Conservation (phyloP, 345 rosid species). For the Eucalyptus pauciflora region DNA sequence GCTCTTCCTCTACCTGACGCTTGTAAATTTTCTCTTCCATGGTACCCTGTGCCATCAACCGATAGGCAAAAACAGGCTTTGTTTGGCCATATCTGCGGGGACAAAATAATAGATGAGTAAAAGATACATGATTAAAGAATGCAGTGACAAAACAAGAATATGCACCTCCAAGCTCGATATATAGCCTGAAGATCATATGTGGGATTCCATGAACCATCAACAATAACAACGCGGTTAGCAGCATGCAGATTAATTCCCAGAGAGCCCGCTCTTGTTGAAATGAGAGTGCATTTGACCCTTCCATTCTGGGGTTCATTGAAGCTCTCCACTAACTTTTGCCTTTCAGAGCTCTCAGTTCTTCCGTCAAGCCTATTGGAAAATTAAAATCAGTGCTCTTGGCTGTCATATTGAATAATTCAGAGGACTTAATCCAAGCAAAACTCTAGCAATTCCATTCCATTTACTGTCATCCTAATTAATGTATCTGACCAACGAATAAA, state of each 20-base stretch:
- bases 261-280: constrained; percentile 97
- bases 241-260: constrained; percentile 96
- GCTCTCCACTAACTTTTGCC: constrained; percentile 90
- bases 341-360: constrained; percentile 92
- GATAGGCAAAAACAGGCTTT: constrained; percentile 95
- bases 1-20: constrained; percentile 60
- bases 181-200: constrained; percentile 99
- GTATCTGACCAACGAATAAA: background rate
- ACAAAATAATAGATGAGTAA: background rate
- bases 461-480: background rate
- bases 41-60: constrained; percentile 95
- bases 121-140: background rate
- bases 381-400: background rate
- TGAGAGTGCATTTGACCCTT: constrained; percentile 89
- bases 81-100: constrained; percentile 83
- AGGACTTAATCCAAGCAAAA: background rate
- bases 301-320: constrained; percentile 79
- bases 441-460: background rate
- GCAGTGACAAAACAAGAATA: background rate
- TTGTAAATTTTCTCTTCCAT: constrained; percentile 98
- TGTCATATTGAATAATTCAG: background rate
- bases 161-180: constrained; percentile 96
- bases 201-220: constrained; percentile 99
- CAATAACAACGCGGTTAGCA: constrained; percentile 97
- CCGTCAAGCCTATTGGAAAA: constrained; percentile 71